A percentile compares a stretch with the other conserved stretches of the same genome.
Evolutionary conservation across 1,284 basidiomycete species (phyloP).

Genomic region (Cryptococcus floricola): DNA sequence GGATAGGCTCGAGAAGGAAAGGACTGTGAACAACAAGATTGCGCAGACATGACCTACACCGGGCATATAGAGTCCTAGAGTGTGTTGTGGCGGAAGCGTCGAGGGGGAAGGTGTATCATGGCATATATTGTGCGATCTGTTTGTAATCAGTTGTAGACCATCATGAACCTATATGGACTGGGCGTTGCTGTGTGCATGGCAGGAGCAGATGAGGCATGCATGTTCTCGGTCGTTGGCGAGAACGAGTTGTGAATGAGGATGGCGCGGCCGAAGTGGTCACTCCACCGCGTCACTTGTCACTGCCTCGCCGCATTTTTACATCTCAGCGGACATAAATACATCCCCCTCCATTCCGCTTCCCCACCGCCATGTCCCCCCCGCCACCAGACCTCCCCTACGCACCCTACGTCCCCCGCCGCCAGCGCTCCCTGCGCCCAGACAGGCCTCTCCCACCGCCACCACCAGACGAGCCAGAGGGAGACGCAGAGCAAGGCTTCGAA

Average conservation of each 20-base stretch:
- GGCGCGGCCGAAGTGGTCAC: too few relatives aligned
- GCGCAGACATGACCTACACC: constrained; percentile 35
- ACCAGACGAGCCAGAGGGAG: constrained; percentile 23
- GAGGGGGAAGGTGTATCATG: neutral
- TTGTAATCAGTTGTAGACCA: constrained; percentile 1
- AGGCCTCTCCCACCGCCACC: constrained; percentile 31
- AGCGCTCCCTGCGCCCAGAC: constrained; percentile 19
- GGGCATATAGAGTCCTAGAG: constrained; percentile 2
- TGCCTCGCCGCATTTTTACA: neutral
- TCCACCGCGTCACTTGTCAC: neutral
- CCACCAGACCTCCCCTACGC: constrained; percentile 27
- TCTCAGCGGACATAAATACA: neutral
- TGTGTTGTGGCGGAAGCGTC: too few relatives aligned
- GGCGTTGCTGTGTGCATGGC: too few relatives aligned
- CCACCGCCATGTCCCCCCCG: constrained; percentile 16
- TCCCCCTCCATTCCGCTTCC: neutral
- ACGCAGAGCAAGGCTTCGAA: constrained; percentile 26
- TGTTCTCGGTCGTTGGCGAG: too few relatives aligned
- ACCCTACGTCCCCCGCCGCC: constrained; percentile 21
- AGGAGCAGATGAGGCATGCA: too few relatives aligned
- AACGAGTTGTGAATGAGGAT: neutral
- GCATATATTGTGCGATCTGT: neutral
- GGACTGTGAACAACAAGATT: constrained; percentile 49
- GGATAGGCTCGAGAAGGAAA: constrained; percentile 49
- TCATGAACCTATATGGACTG: neutral